Base-by-base conservation (phyloP, 352 stramenopile genomes). In the Aphanomyces cochlioides region DNA sequence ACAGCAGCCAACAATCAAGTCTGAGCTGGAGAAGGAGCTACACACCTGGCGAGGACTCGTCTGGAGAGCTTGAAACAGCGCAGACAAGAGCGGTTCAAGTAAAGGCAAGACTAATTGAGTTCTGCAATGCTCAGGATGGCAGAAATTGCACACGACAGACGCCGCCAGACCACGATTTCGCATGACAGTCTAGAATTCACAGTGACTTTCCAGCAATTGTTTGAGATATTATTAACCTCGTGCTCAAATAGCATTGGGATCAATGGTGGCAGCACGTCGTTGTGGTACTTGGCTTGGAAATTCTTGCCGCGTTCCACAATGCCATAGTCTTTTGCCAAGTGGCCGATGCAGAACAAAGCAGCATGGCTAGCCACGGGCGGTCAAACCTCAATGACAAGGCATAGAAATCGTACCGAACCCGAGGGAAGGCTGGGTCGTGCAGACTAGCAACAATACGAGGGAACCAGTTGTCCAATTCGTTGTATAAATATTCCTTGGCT, bases 271-370 rank as follows among this genome's bases (percentile, higher is more conserved):
- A 95, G 64, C 21, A 93, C 75, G 8, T 78, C 67, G 4, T 68
- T 48, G 76, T 93, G 83, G 79, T 87, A 93, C 63, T 85, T 88
- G 37, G 84, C 83, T 73, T 93, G 85, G 67, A 95, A 95, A 78
- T 95, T 95, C 81, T 91, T 93, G 68, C 82, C 81, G 73, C 89
- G 87, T n/a, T 86, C 83, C 2, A 93, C 84, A 57, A 92, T 79
- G 40, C 84, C 84, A 59, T 93, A 93, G 75, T 93, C 87, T 58
- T 93, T 80, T 10, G 86, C 84, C 37, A 93, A 75, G 72, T 95
- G 87, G 15, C 87, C 87, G 67, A 95, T 76, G 63, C 87, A 92
- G 77, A 93, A 86, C 6, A 95, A 75, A 37, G 86, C 82, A 15
- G 87, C 80, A 37, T 73, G 65, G 56, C 67, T 70, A 70, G n/a